A percentile compares a stretch with the other conserved stretches of the same genome.
phyloP scores from a whole-genome alignment of 331 rosid genomes.

The Pyrus hybrid region DNA sequence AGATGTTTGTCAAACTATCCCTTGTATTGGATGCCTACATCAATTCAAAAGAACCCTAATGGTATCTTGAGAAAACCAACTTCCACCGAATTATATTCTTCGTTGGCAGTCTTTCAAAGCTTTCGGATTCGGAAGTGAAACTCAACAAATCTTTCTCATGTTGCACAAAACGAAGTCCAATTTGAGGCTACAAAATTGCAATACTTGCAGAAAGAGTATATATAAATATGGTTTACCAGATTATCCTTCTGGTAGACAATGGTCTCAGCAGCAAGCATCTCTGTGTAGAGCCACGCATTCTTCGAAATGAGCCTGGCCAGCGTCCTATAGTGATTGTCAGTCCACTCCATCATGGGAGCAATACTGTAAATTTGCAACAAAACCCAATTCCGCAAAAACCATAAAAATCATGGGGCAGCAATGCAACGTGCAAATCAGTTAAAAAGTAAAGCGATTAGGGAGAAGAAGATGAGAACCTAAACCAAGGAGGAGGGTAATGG shows the following conservation, averaged over 20 bases:
- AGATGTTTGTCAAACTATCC: neutral
- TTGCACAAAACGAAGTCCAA: neutral
- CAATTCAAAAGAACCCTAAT: neutral
- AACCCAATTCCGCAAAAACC: neutral
- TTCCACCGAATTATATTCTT: neutral
- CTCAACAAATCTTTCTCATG: neutral
- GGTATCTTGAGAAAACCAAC: neutral
- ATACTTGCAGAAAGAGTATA: neutral
- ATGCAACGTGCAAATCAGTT: neutral
- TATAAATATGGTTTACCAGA: conserved; percentile 38
- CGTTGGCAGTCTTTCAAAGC: neutral
- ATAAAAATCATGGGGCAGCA: neutral
- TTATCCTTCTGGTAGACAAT: conserved; percentile 77
- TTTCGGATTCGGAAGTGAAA: neutral
- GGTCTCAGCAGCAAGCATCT: conserved; percentile 92
- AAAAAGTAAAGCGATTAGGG: neutral
- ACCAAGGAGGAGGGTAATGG: conserved; percentile 80
- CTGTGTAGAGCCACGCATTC: conserved; percentile 85
- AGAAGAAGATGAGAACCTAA: conserved; percentile 38
- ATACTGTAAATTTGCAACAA: conserved; percentile 33
- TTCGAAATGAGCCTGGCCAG: conserved; percentile 75
- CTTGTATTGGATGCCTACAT: neutral
- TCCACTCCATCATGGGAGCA: conserved; percentile 97
- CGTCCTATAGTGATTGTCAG: conserved; percentile 78
- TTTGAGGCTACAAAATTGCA: neutral